Conservation (phyloP, 2,329 filamentous ascomycete species). For the Neonectria magnoliae region DNA sequence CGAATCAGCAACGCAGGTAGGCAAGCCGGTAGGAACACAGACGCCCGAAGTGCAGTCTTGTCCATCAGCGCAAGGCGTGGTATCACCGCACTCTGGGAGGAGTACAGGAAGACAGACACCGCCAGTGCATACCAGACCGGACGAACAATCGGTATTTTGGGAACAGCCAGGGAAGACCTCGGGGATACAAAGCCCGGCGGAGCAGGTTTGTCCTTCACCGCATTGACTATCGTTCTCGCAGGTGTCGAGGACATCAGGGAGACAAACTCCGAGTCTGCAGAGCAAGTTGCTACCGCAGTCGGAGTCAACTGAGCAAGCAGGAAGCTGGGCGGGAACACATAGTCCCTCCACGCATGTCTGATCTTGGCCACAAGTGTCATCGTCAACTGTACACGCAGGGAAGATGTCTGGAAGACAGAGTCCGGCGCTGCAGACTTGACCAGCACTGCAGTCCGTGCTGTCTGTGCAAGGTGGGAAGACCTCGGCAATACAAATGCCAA, state of each 20-base stretch:
- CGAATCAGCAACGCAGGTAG: slow-evolving; percentile 11
- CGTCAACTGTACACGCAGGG: background rate
- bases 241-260: background rate
- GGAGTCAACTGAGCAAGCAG: slow-evolving; percentile 9
- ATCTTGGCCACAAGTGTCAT: background rate
- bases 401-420: slow-evolving; percentile 15
- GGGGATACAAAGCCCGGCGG: slow-evolving; percentile 16
- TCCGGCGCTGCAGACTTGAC: slow-evolving; percentile 4
- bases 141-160: slow-evolving; percentile 2
- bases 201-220: slow-evolving; percentile 7
- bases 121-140: slow-evolving; percentile 10
- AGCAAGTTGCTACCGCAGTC: slow-evolving; percentile 16
- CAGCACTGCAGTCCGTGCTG: slow-evolving; percentile 4
- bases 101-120: slow-evolving; percentile 12
- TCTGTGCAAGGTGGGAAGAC: slow-evolving; percentile 13
- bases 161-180: slow-evolving; percentile 15
- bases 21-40: slow-evolving; percentile 9
- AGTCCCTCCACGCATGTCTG: slow-evolving; percentile 10
- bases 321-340: slow-evolving; percentile 7
- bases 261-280: slow-evolving; percentile 17
- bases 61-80: slow-evolving; percentile 1
- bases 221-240: slow-evolving; percentile 9
- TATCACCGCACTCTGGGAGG: background rate
- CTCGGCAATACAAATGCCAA: slow-evolving; percentile 13
- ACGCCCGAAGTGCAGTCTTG: slow-evolving; percentile 11